Evolutionary conservation across 1,284 basidiomycete genomes (phyloP), one percentile per base, ranked within the genome.

Genomic region (Trichosporon coremiiforme): DNA sequence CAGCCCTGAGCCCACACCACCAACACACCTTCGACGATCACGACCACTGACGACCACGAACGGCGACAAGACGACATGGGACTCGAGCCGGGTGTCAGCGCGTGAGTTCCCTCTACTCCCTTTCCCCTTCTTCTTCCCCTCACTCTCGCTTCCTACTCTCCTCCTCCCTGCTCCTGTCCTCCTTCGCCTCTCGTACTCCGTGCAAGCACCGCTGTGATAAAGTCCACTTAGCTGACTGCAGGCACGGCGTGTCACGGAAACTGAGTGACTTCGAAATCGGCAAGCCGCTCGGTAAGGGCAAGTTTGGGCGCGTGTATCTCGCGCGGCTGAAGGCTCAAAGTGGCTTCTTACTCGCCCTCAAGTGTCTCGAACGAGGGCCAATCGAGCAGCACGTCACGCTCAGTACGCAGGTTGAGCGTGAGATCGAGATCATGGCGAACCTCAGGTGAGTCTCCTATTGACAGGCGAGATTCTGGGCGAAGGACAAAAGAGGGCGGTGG

Each of bases 211-310:
- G n/a, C n/a, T n/a, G n/a, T 33, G 33, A 33, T 4, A 8, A 8
- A 33, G 8, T 8, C 33, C 8, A 33, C 33, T 8, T 8, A 33
- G 53, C 57, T 60, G 31, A 60, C 74, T 72, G 71, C 45, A 75
- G 35, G 31, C 69, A 70, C 60, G 67, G 70, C 20, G 68, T 60
- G 1, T 60, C 57, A 3, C 57, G 57, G 3, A 60, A 35, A 8
- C 73, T 83, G 38, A 73, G 64, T 31, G 76, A 81, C 66, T 98
- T 99, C 77, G 95, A 98, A 76, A 95, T 98, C 74, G 96, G 96
- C 10, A 88, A 92, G 15, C 93, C 94, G 1, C 87, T 99, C 0
- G 96, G 96, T 31, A 98, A 98, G 82, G 96, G 96, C 75, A 94
- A 94, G 85, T 66, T n/a, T 2, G 8, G n/a, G 31, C 17, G 35